phyloP scores from a whole-genome alignment of 306 rosid species.

The Neltuma alba region DNA sequence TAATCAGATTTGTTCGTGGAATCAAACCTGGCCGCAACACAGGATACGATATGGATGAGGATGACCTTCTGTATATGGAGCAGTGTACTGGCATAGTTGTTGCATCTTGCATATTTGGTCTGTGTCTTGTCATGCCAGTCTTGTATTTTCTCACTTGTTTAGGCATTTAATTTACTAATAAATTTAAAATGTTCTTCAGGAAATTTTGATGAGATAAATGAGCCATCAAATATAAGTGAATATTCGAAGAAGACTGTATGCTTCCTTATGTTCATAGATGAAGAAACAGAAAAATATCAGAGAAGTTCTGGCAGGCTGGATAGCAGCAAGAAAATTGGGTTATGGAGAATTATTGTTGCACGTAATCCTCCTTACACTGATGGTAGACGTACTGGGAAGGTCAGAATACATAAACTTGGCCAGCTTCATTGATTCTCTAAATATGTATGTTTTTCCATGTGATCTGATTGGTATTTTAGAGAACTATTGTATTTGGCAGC shows the following conservation, averaged over 20 bases:
- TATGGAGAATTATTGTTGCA: constrained; percentile 80
- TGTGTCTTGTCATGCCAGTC: constrained; percentile 15
- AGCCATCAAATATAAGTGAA: constrained; percentile 67
- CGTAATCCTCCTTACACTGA: constrained; percentile 79
- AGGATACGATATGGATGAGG: constrained; percentile 82
- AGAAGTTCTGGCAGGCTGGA: constrained; percentile 57
- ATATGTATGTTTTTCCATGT: constrained; percentile 17
- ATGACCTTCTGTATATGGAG: constrained; percentile 75
- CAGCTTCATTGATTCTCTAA: background rate
- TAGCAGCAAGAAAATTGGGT: constrained; percentile 66
- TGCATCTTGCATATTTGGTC: constrained; percentile 95
- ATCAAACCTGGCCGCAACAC: constrained; percentile 78
- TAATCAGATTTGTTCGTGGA: constrained; percentile 76
- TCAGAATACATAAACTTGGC: constrained; percentile 43
- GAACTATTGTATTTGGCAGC: constrained; percentile 11
- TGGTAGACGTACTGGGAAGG: constrained; percentile 90
- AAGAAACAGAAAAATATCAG: constrained; percentile 69
- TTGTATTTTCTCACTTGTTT: constrained; percentile 16
- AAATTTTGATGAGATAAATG: constrained; percentile 86
- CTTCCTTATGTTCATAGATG: constrained; percentile 89
- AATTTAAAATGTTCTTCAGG: constrained; percentile 51
- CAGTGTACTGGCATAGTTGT: constrained; percentile 86
- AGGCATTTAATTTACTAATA: constrained; percentile 35
- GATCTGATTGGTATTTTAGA: constrained; percentile 18
- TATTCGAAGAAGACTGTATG: constrained; percentile 76